Evolutionary conservation across 139 green algal species (phyloP).

Genomic region (Chlamydomonas eustigma): DNA sequence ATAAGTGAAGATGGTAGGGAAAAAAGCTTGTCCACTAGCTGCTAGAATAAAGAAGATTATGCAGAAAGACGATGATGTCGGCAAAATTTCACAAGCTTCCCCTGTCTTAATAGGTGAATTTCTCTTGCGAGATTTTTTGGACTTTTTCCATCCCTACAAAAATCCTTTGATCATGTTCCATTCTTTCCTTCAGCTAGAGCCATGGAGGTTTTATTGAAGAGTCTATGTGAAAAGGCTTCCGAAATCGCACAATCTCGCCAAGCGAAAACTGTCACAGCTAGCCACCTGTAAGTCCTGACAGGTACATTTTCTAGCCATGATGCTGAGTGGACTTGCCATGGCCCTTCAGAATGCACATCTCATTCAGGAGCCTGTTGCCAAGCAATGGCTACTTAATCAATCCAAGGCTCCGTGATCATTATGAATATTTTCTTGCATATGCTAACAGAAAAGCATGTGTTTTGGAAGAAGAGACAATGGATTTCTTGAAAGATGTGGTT

Average conservation of each 20-base stretch:
- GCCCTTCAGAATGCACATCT: too few species aligned
- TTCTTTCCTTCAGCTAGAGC: slow-evolving; percentile 57
- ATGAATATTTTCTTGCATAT: too few species aligned
- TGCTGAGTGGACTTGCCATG: too few species aligned
- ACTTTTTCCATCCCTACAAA: too few species aligned
- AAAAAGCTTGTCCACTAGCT: slow-evolving; percentile 53
- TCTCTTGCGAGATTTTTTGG: too few species aligned
- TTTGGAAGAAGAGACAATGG: slow-evolving; percentile 50
- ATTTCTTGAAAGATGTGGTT: slow-evolving; percentile 76
- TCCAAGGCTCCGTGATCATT: too few species aligned
- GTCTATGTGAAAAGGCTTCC: slow-evolving; percentile 57
- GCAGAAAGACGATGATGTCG: slow-evolving; percentile 93
- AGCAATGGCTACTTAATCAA: too few species aligned
- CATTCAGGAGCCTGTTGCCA: too few species aligned
- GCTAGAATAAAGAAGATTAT: slow-evolving; percentile 90
- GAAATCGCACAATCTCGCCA: slow-evolving; percentile 55
- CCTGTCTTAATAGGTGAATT: slow-evolving; percentile 83
- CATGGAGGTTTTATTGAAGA: slow-evolving; percentile 83
- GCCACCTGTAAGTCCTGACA: slow-evolving; percentile 73
- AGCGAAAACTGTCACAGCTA: slow-evolving; percentile 66
- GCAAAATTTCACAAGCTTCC: slow-evolving; percentile 86
- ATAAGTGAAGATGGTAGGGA: slow-evolving; percentile 10
- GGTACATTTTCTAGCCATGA: too few species aligned
- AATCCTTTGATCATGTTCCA: too few species aligned
- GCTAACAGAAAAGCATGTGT: slow-evolving; percentile 36